Evolutionary conservation across 768 basidiomycete genomes (phyloP).

Genomic region (Holtermannia corniformis): DNA sequence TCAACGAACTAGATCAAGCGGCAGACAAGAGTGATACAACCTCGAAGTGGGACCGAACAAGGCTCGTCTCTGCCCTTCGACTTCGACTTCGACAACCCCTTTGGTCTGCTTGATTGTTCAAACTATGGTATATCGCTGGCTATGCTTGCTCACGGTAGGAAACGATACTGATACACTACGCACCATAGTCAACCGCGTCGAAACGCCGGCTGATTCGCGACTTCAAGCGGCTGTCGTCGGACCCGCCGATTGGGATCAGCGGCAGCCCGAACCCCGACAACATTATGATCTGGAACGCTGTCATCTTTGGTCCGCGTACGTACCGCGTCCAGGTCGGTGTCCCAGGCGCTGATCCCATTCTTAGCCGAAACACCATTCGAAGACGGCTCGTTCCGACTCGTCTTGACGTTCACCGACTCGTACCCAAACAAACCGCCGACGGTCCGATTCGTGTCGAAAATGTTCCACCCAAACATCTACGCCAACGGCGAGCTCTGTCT

Average conservation of each 20-base stretch:
- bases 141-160: no score
- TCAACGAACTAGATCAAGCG: no score
- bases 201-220: slow-evolving; percentile 92
- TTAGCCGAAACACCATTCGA: slow-evolving; percentile 97
- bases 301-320: slow-evolving; percentile 95
- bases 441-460: slow-evolving; percentile 86
- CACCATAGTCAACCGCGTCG: slow-evolving; percentile 92
- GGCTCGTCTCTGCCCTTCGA: no score
- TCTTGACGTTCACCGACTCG: slow-evolving; percentile 90
- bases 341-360: background rate
- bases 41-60: no score
- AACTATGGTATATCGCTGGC: no score
- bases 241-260: slow-evolving; percentile 91
- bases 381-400: slow-evolving; percentile 95
- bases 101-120: no score
- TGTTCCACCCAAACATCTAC: slow-evolving; percentile 99
- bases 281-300: slow-evolving; percentile 99
- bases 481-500: slow-evolving; percentile 96
- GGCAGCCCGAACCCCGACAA: slow-evolving; percentile 96
- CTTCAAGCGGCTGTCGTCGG: slow-evolving; percentile 88
- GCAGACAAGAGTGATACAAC: no score
- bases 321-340: slow-evolving; percentile 4
- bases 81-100: no score
- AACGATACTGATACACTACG: no score
- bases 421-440: slow-evolving; percentile 98